phyloP scores from a whole-genome alignment of 768 basidiomycete species.

The Vararia minispora region DNA sequence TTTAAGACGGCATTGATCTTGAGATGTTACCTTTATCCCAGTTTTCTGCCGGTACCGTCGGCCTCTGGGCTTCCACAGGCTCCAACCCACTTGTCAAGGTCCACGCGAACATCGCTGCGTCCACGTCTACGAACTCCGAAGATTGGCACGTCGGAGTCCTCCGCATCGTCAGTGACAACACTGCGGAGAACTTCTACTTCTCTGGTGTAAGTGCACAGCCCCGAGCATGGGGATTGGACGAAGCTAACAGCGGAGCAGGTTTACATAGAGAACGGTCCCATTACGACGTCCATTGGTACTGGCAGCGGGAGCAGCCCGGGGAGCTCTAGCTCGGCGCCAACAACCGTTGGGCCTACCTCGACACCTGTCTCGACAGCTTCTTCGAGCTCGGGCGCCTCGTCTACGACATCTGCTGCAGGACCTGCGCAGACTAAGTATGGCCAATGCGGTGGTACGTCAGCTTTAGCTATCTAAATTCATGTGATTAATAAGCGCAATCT shows the following conservation, averaged over 20 bases:
- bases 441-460: slow-evolving; percentile 39
- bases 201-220: too few relatives aligned
- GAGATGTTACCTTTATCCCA: slow-evolving; percentile 13
- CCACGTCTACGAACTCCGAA: slow-evolving; percentile 45
- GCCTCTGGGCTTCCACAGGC: slow-evolving; percentile 47
- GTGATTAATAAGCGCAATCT: not conserved
- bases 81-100: slow-evolving; percentile 37
- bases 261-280: slow-evolving; percentile 45
- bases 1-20: not conserved
- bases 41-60: slow-evolving; percentile 43
- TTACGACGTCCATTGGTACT: slow-evolving; percentile 40
- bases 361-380: slow-evolving; percentile 18
- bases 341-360: slow-evolving; percentile 6
- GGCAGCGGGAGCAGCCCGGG: slow-evolving; percentile 16
- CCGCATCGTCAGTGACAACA: slow-evolving; percentile 35
- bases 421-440: slow-evolving; percentile 34
- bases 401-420: slow-evolving; percentile 26
- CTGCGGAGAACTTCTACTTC: slow-evolving; percentile 47
- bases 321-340: slow-evolving; percentile 3
- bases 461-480: not conserved
- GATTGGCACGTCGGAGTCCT: slow-evolving; percentile 56
- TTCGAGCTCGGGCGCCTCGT: slow-evolving; percentile 16
- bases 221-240: too few relatives aligned
- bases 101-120: slow-evolving; percentile 32
- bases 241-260: too few relatives aligned